phyloP scores from a whole-genome alignment of 352 stramenopile genomes.

The Poterioochromonas sp. region DNA sequence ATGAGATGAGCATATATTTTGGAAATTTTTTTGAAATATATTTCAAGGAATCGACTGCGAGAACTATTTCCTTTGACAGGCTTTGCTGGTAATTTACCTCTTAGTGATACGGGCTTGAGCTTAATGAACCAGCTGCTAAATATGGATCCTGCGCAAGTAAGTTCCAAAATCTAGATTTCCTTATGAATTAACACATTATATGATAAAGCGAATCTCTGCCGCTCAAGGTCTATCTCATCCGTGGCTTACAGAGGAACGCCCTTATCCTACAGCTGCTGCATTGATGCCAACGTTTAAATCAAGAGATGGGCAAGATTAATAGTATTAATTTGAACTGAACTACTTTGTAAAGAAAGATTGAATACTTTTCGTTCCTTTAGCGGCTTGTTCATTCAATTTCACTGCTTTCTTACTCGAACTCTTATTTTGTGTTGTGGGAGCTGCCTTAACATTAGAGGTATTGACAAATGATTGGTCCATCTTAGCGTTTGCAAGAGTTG shows the following conservation, averaged over 20 bases:
- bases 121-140: slow-evolving; percentile 71
- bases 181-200: neutral
- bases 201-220: slow-evolving; percentile 67
- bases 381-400: neutral
- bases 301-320: neutral
- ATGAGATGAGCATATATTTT: neutral
- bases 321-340: neutral
- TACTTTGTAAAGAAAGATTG: neutral
- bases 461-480: no score
- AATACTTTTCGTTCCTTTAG: slow-evolving; percentile 24
- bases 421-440: neutral
- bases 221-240: slow-evolving; percentile 45
- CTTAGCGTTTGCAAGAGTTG: neutral
- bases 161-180: neutral
- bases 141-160: slow-evolving; percentile 55
- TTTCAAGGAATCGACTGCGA: slow-evolving; percentile 49
- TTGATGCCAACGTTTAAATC: slow-evolving; percentile 27
- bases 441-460: neutral
- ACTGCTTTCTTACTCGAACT: neutral
- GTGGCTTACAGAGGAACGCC: slow-evolving; percentile 38
- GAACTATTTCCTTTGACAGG: slow-evolving; percentile 22
- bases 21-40: neutral
- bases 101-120: slow-evolving; percentile 42
- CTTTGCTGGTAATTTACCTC: slow-evolving; percentile 10
- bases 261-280: neutral